These are phyloP conservation scores for Monosporascus sp. DNA, from an alignment of 2,329 filamentous ascomycete genomes.

Conservation along the genomic window DNA sequence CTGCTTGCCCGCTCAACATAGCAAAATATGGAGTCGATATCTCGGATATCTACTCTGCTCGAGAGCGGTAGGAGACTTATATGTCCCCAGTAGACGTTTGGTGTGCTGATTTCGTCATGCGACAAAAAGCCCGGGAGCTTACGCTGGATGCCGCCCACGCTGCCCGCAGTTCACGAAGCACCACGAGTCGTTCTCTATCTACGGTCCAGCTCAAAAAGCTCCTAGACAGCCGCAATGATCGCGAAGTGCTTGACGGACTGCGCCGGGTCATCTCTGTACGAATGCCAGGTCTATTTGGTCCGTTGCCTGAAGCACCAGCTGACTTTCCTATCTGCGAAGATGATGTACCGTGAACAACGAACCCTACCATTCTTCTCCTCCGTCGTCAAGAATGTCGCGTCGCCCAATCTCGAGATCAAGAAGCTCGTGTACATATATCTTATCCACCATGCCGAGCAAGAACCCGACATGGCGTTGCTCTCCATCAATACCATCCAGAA, in stretches of 20 bases:
- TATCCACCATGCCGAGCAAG: conserved; percentile 90
- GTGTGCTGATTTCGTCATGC: conserved; percentile 8
- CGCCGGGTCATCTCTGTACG: conserved; percentile 81
- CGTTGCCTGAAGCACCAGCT: conserved; percentile 1
- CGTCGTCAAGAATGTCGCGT: conserved; percentile 96
- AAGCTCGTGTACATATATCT: conserved; percentile 99
- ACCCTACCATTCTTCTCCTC: conserved; percentile 94
- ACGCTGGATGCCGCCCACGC: conserved; percentile 95
- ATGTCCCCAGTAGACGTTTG: conserved; percentile 1
- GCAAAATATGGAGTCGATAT: conserved; percentile 85
- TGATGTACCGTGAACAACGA: conserved; percentile 90
- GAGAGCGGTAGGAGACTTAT: conserved; percentile 68
- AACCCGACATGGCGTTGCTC: conserved; percentile 89
- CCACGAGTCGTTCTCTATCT: conserved; percentile 61
- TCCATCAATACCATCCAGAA: conserved; percentile 99
- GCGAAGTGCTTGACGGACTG: conserved; percentile 87
- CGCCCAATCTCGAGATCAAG: conserved; percentile 89
- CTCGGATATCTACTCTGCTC: conserved; percentile 86
- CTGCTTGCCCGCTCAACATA: conserved; percentile 15
- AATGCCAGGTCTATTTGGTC: conserved; percentile 4
- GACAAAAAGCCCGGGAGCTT: conserved; percentile 74
- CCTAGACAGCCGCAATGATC: conserved; percentile 86
- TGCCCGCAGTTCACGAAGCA: conserved; percentile 59
- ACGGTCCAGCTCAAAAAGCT: conserved; percentile 89
- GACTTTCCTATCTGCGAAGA: conserved; percentile 45